Evolutionary conservation across 23 red algal genomes (phyloP).

Genomic region (Gracilariopsis chorda): DNA sequence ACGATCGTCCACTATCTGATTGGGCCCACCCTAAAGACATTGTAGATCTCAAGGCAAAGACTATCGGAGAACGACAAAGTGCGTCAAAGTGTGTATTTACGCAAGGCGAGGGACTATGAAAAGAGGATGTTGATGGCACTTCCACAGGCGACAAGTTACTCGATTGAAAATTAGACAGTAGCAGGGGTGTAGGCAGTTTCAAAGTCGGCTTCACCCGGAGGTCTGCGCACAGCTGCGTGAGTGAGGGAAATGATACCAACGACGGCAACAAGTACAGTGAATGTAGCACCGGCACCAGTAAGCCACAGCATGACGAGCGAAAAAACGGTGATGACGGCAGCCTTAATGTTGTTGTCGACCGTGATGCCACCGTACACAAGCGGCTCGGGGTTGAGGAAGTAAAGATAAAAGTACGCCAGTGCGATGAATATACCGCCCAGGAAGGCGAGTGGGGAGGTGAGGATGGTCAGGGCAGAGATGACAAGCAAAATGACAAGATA

Average conservation of each 20-base stretch:
- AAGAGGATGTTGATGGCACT: background rate
- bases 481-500: constrained; percentile 88
- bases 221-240: constrained; percentile 92
- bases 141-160: background rate
- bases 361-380: constrained; percentile 58
- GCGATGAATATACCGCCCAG: constrained; percentile 87
- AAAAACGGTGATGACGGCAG: constrained; percentile 73
- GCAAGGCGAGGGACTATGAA: background rate
- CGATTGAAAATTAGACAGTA: constrained; percentile 53
- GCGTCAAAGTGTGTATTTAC: background rate
- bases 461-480: constrained; percentile 79
- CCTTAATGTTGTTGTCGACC: constrained; percentile 87
- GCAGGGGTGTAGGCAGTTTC: constrained; percentile 87
- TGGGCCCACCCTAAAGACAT: too few relatives aligned
- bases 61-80: too few relatives aligned
- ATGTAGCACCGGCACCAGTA: constrained; percentile 96
- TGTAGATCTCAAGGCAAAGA: too few relatives aligned
- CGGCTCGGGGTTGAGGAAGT: constrained; percentile 87
- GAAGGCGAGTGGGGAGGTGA: constrained; percentile 86
- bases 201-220: constrained; percentile 91
- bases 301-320: constrained; percentile 81
- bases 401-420: constrained; percentile 90
- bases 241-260: constrained; percentile 80
- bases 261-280: constrained; percentile 83
- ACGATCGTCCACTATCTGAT: too few relatives aligned